Conservation (phyloP, 2,329 filamentous ascomycete species). For the Fusarium sp. region DNA sequence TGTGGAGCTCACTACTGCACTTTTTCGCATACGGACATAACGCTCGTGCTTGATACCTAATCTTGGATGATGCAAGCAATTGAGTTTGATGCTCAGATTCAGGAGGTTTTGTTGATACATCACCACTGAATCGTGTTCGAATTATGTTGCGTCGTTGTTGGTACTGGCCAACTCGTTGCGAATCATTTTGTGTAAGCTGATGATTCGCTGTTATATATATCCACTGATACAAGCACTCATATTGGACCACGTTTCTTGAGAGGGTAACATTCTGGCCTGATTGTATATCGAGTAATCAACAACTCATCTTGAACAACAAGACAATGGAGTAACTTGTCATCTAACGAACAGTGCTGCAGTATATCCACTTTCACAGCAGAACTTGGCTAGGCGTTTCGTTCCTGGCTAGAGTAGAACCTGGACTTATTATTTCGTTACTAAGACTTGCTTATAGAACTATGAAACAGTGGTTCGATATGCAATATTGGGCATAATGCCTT, state of each 20-base stretch:
- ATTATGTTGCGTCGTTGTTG: not conserved
- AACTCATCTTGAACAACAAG: constrained; percentile 5
- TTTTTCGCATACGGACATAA: constrained; percentile 21
- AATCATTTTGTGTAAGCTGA: not conserved
- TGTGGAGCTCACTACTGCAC: constrained; percentile 11
- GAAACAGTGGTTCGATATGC: not conserved
- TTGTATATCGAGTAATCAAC: constrained; percentile 1
- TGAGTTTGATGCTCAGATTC: not conserved
- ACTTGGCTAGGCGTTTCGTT: not conserved
- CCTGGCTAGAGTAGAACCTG: not conserved
- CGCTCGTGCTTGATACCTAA: not conserved
- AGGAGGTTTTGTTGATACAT: not conserved
- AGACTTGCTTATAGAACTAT: not conserved
- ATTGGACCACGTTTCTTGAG: constrained; percentile 7
- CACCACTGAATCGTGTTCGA: not conserved
- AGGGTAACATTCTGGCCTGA: constrained; percentile 9
- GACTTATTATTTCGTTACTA: not conserved
- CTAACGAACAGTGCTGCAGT: not conserved
- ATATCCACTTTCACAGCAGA: not conserved
- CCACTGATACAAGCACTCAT: constrained; percentile 1
- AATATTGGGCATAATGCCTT: not conserved
- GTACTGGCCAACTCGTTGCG: not conserved
- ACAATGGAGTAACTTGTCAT: not conserved
- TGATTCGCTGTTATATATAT: constrained; percentile 3
- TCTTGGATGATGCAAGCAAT: not conserved